A percentile compares a stretch with the other conserved stretches of the same genome.
Conservation (phyloP, 2,329 filamentous ascomycete genomes). For the Xylariaceae sp. region DNA sequence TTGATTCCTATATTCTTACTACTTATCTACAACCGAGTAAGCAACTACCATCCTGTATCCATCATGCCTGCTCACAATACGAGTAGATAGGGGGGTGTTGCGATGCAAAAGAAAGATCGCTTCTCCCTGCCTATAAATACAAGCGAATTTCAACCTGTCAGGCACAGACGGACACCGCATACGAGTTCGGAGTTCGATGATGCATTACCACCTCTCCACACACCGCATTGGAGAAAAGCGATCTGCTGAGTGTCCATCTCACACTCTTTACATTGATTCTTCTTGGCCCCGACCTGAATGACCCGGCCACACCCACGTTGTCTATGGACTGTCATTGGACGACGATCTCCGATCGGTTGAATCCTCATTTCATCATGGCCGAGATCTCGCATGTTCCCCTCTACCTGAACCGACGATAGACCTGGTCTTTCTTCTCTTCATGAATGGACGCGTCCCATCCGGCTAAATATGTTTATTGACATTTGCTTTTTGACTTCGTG, state of each 20-base stretch:
- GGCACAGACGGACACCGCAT: not conserved
- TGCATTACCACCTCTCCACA: not conserved
- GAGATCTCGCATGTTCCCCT: slow-evolving; percentile 1
- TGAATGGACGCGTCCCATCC: slow-evolving; percentile 19
- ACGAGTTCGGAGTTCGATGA: not conserved
- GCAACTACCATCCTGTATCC: too few species aligned
- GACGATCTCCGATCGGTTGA: not conserved
- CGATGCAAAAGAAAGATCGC: too few species aligned
- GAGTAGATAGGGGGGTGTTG: too few species aligned
- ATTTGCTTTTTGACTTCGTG: not conserved
- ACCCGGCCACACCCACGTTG: slow-evolving; percentile 5
- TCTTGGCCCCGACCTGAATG: slow-evolving; percentile 9
- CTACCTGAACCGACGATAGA: not conserved
- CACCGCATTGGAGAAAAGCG: too few species aligned
- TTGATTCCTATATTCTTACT: too few species aligned
- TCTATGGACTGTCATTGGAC: slow-evolving; percentile 2
- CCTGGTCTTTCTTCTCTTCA: not conserved
- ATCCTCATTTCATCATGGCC: slow-evolving; percentile 18
- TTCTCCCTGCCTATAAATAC: too few species aligned
- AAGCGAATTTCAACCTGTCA: not conserved
- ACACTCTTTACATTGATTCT: not conserved
- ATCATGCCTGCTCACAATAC: too few species aligned
- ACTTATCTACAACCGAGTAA: too few species aligned
- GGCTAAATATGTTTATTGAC: slow-evolving; percentile 3
- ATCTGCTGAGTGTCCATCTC: not conserved